phyloP scores from a whole-genome alignment of 164 flowering plant species.

The Vitis labrusca region DNA sequence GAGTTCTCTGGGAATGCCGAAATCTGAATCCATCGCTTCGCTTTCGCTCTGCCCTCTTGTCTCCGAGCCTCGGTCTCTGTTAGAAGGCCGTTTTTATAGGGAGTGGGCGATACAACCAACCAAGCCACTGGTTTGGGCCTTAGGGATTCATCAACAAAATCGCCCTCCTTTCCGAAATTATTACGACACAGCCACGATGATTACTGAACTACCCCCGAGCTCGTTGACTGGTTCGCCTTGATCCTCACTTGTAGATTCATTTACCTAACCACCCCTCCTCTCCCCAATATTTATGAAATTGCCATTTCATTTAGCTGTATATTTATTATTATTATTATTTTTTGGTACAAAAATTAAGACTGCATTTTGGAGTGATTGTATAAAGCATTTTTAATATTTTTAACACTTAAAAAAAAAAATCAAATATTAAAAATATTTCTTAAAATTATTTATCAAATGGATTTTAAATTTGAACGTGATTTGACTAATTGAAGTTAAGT shows the following conservation, averaged over 20 bases:
- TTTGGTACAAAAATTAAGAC: no score
- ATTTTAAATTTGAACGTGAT: no score
- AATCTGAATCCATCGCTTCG: conserved; percentile 81
- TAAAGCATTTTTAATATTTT: no score
- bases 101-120: conserved; percentile 21
- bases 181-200: conserved; percentile 1
- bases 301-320: neutral
- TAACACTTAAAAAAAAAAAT: no score
- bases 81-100: conserved; percentile 13
- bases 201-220: neutral
- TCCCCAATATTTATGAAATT: neutral
- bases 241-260: neutral
- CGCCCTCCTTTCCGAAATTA: neutral
- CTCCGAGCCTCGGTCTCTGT: neutral
- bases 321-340: no score
- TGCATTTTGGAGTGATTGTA: no score
- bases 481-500: no score
- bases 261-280: neutral
- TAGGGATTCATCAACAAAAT: neutral
- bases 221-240: neutral
- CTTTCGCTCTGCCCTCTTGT: neutral
- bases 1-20: conserved; percentile 84
- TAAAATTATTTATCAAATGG: no score
- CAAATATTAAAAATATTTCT: no score
- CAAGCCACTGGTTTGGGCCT: neutral